Evolutionary conservation across 2,329 filamentous ascomycete species (phyloP).

Genomic region (Magnaporthiopsis poae): DNA sequence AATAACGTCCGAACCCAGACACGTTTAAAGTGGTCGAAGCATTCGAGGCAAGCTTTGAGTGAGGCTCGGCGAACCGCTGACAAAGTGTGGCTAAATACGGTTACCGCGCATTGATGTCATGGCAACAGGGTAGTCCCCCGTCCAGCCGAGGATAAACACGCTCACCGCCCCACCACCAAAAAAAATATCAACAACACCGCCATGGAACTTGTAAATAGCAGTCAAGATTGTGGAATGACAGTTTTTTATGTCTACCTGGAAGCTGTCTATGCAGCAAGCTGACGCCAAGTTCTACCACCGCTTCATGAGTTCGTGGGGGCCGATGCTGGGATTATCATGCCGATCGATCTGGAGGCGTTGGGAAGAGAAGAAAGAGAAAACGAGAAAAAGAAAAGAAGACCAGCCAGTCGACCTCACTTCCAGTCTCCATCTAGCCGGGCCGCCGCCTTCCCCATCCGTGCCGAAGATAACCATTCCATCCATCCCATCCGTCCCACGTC

Average conservation of each 20-base stretch:
- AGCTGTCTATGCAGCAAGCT: conserved; percentile 9
- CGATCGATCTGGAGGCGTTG: conserved; percentile 3
- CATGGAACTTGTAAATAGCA: not conserved
- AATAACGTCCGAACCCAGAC: not conserved
- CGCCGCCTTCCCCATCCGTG: not conserved
- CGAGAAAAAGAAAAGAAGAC: not conserved
- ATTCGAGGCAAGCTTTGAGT: not conserved
- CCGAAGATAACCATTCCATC: not conserved
- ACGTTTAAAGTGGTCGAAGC: not conserved
- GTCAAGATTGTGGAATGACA: not conserved
- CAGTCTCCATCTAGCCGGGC: not conserved
- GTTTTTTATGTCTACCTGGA: conserved; percentile 11
- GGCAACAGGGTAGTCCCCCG: not conserved
- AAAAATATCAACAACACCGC: not conserved
- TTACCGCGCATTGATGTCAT: not conserved
- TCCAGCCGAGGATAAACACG: not conserved
- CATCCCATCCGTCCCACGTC: not conserved
- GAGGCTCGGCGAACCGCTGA: not conserved
- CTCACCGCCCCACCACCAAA: not conserved
- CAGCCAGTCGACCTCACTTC: not conserved
- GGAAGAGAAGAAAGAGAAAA: not conserved
- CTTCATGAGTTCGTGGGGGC: conserved; percentile 9
- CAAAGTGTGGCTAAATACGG: no score
- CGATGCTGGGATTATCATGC: conserved; percentile 7
- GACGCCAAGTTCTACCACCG: conserved; percentile 11